Base-by-base conservation (phyloP, 495 filamentous ascomycete species). In the Trichoderma erinaceum region DNA sequence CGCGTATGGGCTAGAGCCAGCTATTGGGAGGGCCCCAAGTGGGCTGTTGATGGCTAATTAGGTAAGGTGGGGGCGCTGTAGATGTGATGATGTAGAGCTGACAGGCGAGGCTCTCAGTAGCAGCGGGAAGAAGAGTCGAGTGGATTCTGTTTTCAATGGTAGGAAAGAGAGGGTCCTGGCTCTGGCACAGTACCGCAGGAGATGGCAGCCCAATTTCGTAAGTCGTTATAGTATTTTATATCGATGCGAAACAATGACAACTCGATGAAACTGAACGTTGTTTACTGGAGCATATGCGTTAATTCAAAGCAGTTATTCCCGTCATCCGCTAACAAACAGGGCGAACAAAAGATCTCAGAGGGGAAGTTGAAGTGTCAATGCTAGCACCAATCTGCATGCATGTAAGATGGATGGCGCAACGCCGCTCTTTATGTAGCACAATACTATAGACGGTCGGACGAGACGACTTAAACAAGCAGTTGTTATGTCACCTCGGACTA, bases 321-420 rank as follows among this genome's bases (percentile, higher is more conserved):
- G 27, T 21, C 3, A 12, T 23, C 8, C 3, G 12, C 56, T 61
- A 61, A 61, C 56, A 13, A 61, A n/a, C 56, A 61, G 56, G 56
- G 56, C 56, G 56, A 61, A 61, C 23, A 61, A 52, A 23, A n/a
- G n/a, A 52, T 52, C 48, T 50, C 18, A 23, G 35, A 38, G 35
- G 35, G 35, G 35, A 38, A 38, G 35, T 5, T 38, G 35, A 38
- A 38, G 35, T 6, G 29, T 29, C 29, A 38, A 38, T 38, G 35
- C 35, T 38, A 38, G 35, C 8, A 38, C 8, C 5, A 5, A 6
- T 38, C 8, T 7, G 35, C 8, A 46, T 46, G 43, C 43, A 46
- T 46, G 43, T 46, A 46, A 46, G 43, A 46, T 18, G 12, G 43
- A 18, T 12, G 43, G 43, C 43, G 43, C 43, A 46, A 4, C 43